These are phyloP conservation scores for Domatiomyces catenatus DNA, from an alignment of 2,329 filamentous ascomycete genomes.

Conservation along the genomic window DNA sequence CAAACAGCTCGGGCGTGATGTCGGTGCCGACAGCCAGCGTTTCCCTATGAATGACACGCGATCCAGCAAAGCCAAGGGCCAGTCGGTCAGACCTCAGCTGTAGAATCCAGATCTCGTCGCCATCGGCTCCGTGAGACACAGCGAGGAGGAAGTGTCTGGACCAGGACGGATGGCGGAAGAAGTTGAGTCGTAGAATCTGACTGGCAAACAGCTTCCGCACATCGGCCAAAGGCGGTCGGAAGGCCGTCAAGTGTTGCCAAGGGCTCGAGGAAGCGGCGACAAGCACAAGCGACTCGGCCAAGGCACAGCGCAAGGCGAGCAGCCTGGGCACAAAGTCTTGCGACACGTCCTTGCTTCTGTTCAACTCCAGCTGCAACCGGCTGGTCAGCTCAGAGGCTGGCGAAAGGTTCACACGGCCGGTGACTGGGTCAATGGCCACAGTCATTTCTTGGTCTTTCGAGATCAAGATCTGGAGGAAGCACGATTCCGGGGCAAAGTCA, in stretches of 20 bases:
- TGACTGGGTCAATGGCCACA: constrained; percentile 59
- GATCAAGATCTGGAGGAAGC: constrained; percentile 53
- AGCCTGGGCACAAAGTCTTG: constrained; percentile 24
- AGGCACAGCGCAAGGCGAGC: constrained; percentile 17
- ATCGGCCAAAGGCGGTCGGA: constrained; percentile 24
- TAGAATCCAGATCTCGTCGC: constrained; percentile 45
- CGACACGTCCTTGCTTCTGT: constrained; percentile 32
- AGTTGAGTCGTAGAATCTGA: constrained; percentile 48
- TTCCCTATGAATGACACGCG: background rate
- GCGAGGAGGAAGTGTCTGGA: constrained; percentile 55
- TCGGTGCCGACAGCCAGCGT: background rate
- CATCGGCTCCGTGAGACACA: constrained; percentile 52
- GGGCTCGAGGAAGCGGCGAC: constrained; percentile 10
- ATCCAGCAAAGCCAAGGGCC: background rate
- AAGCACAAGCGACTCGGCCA: constrained; percentile 8
- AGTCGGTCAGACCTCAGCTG: constrained; percentile 9
- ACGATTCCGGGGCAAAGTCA: constrained; percentile 48
- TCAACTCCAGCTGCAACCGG: constrained; percentile 50
- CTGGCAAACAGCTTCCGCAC: constrained; percentile 47
- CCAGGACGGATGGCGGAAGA: constrained; percentile 62
- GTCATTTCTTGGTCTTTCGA: constrained; percentile 45
- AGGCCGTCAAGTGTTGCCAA: constrained; percentile 29
- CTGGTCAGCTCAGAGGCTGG: constrained; percentile 44
- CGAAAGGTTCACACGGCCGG: constrained; percentile 57
- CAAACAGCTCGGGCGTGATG: constrained; percentile 11